Percentiles rank a stretch among this genome's conserved stretches.
Evolutionary conservation across 2,329 filamentous ascomycete genomes (phyloP).

Genomic region (Scedosporium boydii): DNA sequence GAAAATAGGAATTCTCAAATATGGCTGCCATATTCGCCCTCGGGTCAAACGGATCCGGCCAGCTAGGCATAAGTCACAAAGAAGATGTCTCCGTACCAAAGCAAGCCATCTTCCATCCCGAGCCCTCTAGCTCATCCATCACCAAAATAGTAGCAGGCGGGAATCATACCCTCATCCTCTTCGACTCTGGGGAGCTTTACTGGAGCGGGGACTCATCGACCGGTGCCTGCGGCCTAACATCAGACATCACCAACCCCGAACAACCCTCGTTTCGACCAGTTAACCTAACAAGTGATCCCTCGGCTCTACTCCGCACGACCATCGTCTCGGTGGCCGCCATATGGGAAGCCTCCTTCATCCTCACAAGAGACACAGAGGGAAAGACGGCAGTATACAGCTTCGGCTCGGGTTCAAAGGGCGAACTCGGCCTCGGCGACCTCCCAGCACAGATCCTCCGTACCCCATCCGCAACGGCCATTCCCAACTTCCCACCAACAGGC

Average conservation of each 20-base stretch:
- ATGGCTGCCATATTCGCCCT: constrained; percentile 56
- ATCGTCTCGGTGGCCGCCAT: constrained; percentile 50
- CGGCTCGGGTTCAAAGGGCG: constrained; percentile 61
- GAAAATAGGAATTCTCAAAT: neutral
- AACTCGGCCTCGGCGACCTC: constrained; percentile 55
- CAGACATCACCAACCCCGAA: neutral
- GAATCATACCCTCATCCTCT: constrained; percentile 75
- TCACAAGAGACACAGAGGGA: constrained; percentile 33
- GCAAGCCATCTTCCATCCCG: constrained; percentile 45
- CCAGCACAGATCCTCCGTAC: constrained; percentile 31
- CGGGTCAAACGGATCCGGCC: constrained; percentile 69
- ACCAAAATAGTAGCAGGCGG: constrained; percentile 54
- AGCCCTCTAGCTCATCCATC: constrained; percentile 24
- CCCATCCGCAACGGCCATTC: constrained; percentile 37
- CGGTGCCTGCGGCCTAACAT: constrained; percentile 42
- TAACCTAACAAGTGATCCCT: neutral
- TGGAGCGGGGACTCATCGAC: constrained; percentile 51
- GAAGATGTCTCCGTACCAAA: constrained; percentile 63
- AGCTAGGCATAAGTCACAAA: constrained; percentile 61
- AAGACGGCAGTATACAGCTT: constrained; percentile 48
- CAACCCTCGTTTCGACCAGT: constrained; percentile 1
- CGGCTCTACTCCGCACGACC: neutral
- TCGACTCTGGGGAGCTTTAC: constrained; percentile 48
- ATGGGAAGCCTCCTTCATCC: constrained; percentile 66
- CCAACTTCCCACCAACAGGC: constrained; percentile 53